Evolutionary conservation across 305 asterid genomes (phyloP).

Genomic region (Solanum aculeatissimum): DNA sequence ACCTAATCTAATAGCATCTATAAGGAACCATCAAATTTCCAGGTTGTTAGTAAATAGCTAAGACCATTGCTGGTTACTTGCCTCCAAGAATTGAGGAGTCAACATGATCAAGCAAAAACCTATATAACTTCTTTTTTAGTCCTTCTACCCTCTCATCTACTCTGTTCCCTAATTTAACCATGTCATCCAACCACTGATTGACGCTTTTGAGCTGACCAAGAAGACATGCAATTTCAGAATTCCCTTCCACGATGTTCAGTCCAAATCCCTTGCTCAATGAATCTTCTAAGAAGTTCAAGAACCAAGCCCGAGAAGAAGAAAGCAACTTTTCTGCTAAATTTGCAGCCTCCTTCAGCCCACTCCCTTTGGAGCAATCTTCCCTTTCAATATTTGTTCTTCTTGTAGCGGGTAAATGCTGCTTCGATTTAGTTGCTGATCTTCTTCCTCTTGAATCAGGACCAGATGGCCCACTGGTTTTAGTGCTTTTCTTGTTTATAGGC

Average conservation of each 20-base stretch:
- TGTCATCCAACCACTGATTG: slow-evolving; percentile 65
- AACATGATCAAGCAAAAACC: slow-evolving; percentile 62
- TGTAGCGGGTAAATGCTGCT: slow-evolving; percentile 5
- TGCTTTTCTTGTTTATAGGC: slow-evolving; percentile 21
- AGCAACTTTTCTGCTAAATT: slow-evolving; percentile 50
- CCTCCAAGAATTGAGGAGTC: slow-evolving; percentile 39
- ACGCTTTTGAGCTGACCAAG: slow-evolving; percentile 80
- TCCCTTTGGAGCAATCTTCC: slow-evolving; percentile 22
- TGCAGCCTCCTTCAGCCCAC: slow-evolving; percentile 42
- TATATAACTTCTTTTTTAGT: slow-evolving; percentile 50
- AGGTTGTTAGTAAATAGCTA: not conserved
- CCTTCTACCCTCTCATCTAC: slow-evolving; percentile 43
- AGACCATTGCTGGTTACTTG: slow-evolving; percentile 5
- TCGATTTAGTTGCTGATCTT: slow-evolving; percentile 15
- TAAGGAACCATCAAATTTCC: not conserved
- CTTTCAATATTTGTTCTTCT: slow-evolving; percentile 13
- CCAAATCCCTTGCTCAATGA: slow-evolving; percentile 35
- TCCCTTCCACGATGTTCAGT: slow-evolving; percentile 14
- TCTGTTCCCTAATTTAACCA: slow-evolving; percentile 16
- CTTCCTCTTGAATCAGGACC: slow-evolving; percentile 10
- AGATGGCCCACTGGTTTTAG: slow-evolving; percentile 5
- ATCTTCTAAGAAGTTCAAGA: slow-evolving; percentile 58
- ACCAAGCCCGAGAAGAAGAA: slow-evolving; percentile 52
- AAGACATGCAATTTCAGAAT: slow-evolving; percentile 31
- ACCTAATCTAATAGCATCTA: not conserved